Percentiles rank a stretch among this genome's conserved stretches.
These are phyloP conservation scores for Trichoderma lentiforme DNA, from an alignment of 2,329 filamentous ascomycete genomes.

Conservation along the genomic window DNA sequence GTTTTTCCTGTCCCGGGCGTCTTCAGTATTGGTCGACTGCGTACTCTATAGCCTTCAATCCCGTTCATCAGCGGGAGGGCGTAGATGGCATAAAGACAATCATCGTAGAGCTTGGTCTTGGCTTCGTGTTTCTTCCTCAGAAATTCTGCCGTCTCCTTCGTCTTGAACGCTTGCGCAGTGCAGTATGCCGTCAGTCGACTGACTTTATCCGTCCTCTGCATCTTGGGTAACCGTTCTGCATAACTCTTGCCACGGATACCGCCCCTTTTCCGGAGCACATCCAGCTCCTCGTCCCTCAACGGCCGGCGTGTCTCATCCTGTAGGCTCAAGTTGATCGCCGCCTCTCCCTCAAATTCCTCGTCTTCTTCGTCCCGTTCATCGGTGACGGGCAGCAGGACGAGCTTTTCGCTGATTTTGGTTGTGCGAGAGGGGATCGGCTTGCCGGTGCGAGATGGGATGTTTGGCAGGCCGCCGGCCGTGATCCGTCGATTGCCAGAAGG, in stretches of 20 bases:
- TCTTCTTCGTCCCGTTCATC: slow-evolving; percentile 56
- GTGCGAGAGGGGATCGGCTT: slow-evolving; percentile 75
- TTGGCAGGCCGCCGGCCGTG: slow-evolving; percentile 39
- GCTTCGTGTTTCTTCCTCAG: slow-evolving; percentile 83
- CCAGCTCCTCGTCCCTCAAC: slow-evolving; percentile 64
- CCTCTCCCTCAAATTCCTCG: slow-evolving; percentile 54
- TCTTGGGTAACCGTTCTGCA: slow-evolving; percentile 87
- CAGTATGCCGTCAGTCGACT: slow-evolving; percentile 93
- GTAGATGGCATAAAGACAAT: slow-evolving; percentile 94
- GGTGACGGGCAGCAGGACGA: slow-evolving; percentile 90
- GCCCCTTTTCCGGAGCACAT: slow-evolving; percentile 60
- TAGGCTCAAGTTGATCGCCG: slow-evolving; percentile 35
- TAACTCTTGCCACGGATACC: slow-evolving; percentile 77
- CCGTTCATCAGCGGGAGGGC: slow-evolving; percentile 85
- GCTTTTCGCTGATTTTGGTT: slow-evolving; percentile 92
- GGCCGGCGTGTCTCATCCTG: slow-evolving; percentile 62
- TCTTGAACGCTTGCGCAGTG: slow-evolving; percentile 89
- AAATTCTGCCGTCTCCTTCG: slow-evolving; percentile 84
- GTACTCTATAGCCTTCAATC: slow-evolving; percentile 78
- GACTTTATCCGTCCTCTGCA: slow-evolving; percentile 80
- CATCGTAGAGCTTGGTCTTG: slow-evolving; percentile 94
- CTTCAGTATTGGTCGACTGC: slow-evolving; percentile 87
- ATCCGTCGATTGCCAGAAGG: slow-evolving; percentile 27
- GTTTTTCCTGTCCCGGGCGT: slow-evolving; percentile 87
- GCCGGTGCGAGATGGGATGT: slow-evolving; percentile 43